Evolutionary conservation across 768 basidiomycete genomes (phyloP).

Genomic region (Vararia minispora): DNA sequence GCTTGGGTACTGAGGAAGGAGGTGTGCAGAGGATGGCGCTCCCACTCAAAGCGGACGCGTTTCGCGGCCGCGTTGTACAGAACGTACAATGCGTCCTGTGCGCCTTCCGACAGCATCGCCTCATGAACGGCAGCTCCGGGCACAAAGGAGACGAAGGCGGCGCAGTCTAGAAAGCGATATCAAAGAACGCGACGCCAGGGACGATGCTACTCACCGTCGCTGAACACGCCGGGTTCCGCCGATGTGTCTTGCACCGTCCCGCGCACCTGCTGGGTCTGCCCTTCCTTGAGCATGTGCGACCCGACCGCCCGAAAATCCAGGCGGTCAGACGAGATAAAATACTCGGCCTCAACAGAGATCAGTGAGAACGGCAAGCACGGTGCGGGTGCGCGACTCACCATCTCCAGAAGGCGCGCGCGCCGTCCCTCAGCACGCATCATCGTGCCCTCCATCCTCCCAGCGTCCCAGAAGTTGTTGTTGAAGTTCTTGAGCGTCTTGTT

Average conservation of each 20-base stretch:
- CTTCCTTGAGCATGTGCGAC: too few species aligned
- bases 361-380: too few species aligned
- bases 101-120: neutral
- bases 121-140: neutral
- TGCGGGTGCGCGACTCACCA: too few species aligned
- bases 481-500: slow-evolving; percentile 13
- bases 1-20: neutral
- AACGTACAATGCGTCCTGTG: neutral
- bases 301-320: too few species aligned
- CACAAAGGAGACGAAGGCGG: too few species aligned
- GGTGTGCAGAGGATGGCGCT: neutral
- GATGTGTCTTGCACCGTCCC: too few species aligned
- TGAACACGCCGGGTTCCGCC: too few species aligned
- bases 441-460: too few species aligned
- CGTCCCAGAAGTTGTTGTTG: slow-evolving; percentile 4
- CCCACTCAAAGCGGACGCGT: neutral
- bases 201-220: neutral
- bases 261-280: too few species aligned
- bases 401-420: neutral
- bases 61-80: neutral
- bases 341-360: too few species aligned
- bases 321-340: too few species aligned
- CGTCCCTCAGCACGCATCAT: too few species aligned
- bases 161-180: neutral
- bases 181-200: neutral